These are phyloP conservation scores for Didymella pomorum DNA, from an alignment of 2,329 filamentous ascomycete genomes.

Conservation along the genomic window DNA sequence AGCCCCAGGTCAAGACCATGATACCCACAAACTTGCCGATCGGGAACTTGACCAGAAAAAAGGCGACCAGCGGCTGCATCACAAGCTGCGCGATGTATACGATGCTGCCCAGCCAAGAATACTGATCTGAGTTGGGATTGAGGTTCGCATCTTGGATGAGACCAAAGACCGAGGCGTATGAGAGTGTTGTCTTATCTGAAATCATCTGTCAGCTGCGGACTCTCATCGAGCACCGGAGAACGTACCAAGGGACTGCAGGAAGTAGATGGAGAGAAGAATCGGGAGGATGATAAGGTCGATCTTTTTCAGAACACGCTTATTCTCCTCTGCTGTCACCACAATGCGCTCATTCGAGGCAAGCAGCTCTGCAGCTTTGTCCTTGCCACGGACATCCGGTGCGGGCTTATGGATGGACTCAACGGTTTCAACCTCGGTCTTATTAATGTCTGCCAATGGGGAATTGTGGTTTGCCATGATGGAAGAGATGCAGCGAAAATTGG, in stretches of 20 bases:
- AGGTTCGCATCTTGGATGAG: conserved; percentile 66
- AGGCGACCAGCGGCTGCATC: conserved; percentile 61
- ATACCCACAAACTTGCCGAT: conserved; percentile 66
- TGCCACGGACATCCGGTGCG: conserved; percentile 20
- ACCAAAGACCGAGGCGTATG: conserved; percentile 70
- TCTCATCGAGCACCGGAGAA: neutral
- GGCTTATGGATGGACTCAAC: conserved; percentile 41
- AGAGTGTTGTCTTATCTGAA: conserved; percentile 68
- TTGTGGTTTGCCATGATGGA: conserved; percentile 31
- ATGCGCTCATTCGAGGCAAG: conserved; percentile 58
- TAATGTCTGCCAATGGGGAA: conserved; percentile 20
- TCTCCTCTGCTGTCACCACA: conserved; percentile 61
- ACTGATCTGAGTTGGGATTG: conserved; percentile 60
- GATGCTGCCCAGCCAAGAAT: conserved; percentile 61
- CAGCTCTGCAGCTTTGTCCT: conserved; percentile 61
- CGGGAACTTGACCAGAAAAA: conserved; percentile 66
- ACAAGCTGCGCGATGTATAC: conserved; percentile 65
- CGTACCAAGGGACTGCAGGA: conserved; percentile 57
- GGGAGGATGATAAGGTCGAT: conserved; percentile 62
- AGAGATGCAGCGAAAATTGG: conserved; percentile 5
- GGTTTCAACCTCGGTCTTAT: conserved; percentile 37
- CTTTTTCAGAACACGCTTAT: conserved; percentile 59
- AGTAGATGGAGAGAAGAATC: conserved; percentile 68
- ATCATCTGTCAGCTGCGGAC: conserved; percentile 34
- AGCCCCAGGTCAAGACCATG: conserved; percentile 62